phyloP scores from a whole-genome alignment of 805 yeast species.

The Pichia cephalocereana region DNA sequence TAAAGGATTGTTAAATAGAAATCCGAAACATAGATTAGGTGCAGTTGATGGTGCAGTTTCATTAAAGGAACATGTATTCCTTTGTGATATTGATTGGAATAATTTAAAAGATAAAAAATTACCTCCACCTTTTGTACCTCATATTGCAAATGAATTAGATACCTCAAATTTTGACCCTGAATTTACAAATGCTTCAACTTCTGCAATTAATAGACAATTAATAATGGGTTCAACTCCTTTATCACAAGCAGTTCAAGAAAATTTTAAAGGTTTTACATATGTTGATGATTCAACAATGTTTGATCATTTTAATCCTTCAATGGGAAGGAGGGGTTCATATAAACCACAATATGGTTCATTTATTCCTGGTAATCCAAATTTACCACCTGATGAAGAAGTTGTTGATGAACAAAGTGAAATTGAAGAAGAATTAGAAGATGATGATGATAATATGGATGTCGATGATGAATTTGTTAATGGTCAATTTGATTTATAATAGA shows the following conservation, averaged over 20 bases:
- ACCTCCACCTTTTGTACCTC: conserved; percentile 97
- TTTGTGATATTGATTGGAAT: conserved; percentile 87
- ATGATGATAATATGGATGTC: conserved; percentile 40
- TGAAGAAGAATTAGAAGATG: conserved; percentile 30
- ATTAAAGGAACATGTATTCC: conserved; percentile 84
- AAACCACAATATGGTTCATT: conserved; percentile 49
- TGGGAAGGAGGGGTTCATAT: conserved; percentile 31
- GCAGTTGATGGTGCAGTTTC: conserved; percentile 89
- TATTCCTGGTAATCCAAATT: conserved; percentile 69
- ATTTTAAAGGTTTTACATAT: conserved; percentile 93
- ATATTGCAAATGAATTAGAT: conserved; percentile 80
- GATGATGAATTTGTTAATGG: conserved; percentile 86
- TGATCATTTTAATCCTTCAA: conserved; percentile 50
- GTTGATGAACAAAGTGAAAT: conserved; percentile 59
- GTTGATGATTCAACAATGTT: conserved; percentile 92
- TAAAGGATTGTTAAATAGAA: conserved; percentile 88
- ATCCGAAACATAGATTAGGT: conserved; percentile 92
- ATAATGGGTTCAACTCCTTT: conserved; percentile 69
- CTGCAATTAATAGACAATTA: conserved; percentile 62
- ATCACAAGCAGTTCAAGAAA: conserved; percentile 92
- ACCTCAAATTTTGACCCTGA: conserved; percentile 98
- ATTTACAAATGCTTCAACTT: conserved; percentile 85
- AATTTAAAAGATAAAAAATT: conserved; percentile 66
- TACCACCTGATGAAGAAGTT: conserved; percentile 79
- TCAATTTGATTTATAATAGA: conserved; percentile 60